These are phyloP conservation scores for Clonostachys solani DNA, from an alignment of 2,329 filamentous ascomycete genomes.

Conservation along the genomic window DNA sequence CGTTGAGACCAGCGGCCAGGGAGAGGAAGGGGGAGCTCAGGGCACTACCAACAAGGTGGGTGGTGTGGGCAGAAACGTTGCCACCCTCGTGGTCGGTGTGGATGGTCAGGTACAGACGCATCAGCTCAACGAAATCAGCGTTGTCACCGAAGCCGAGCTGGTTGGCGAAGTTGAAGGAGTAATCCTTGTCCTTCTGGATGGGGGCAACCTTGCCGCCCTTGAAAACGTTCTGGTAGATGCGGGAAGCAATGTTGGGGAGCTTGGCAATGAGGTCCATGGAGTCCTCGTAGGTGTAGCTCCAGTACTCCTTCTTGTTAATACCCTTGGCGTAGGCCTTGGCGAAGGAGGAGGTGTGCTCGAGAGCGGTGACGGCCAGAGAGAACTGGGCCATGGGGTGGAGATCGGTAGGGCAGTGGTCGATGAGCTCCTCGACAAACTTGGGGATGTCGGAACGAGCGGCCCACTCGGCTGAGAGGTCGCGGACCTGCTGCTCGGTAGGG, in stretches of 20 bases:
- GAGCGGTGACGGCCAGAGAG: slow-evolving; percentile 93
- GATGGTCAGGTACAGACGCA: slow-evolving; percentile 99
- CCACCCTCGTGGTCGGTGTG: slow-evolving; percentile 99
- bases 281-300: slow-evolving; percentile 98
- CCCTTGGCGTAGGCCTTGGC: slow-evolving; percentile 98
- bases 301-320: slow-evolving; percentile 99
- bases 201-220: slow-evolving; percentile 98
- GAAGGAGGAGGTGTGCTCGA: slow-evolving; percentile 97
- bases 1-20: slow-evolving; percentile 92
- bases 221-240: slow-evolving; percentile 99
- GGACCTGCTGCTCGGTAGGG: slow-evolving; percentile 95
- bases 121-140: slow-evolving; percentile 94
- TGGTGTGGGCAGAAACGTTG: slow-evolving; percentile 98
- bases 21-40: slow-evolving; percentile 98
- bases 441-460: slow-evolving; percentile 94
- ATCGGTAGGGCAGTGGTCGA: slow-evolving; percentile 98
- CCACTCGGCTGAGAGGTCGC: slow-evolving; percentile 97
- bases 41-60: slow-evolving; percentile 93
- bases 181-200: slow-evolving; percentile 98
- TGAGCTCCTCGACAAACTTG: slow-evolving; percentile 98
- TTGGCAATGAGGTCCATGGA: slow-evolving; percentile 99
- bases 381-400: slow-evolving; percentile 99
- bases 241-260: slow-evolving; percentile 94
- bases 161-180: slow-evolving; percentile 99
- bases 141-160: slow-evolving; percentile 96